Evolutionary conservation across 768 basidiomycete species (phyloP), one percentile per base, ranked within the genome.

Genomic region (Phlebiopsis gigantea): DNA sequence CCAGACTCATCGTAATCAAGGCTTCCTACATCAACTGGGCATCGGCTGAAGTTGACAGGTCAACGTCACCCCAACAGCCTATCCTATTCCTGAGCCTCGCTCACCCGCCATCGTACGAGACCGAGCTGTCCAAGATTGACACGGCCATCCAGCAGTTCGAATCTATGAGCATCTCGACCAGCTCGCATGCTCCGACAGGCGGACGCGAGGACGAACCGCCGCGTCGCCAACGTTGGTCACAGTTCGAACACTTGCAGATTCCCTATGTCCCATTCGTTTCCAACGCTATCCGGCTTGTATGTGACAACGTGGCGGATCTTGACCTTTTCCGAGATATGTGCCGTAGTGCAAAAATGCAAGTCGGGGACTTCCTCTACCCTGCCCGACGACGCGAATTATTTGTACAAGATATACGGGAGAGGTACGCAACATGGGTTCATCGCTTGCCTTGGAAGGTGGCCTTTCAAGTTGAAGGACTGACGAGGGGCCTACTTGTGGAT

Each of bases 391-490:
- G 78, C 30, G 63, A 58, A 4, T 70, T 82, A 15, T 85, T 83
- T 62, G 76, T 80, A 9, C 28, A 57, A 7, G 25, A 21, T 14
- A 68, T 67, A 1, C 58, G 79, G 47, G 58, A 63, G 6, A 44
- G 61, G 34, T 68, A 77, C 22, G 56, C 67, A 14, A 24, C 8
- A 3, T 73, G 72, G 67, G 62, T 79, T 44, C 57, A 46, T 17
- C 39, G 31, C 19, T 62, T 82, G 17, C 63, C 73, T 9, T 84
- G 78, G 79, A 57, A 60, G 45, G 71, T 85, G 24, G 77, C 81
- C 0, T 86, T 83, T 61, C 84, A 87, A 64, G 66, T 85, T 26
- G 78, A 82, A 58, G 69, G 74, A 0, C 53, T 76, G 1, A 58
- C 68, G 9, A 63, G 56, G 14, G 71, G 68, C 34, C 58, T 72